These are phyloP conservation scores for Pavlovales sp. DNA, from an alignment of 208 protist genomes.

Conservation along the genomic window DNA sequence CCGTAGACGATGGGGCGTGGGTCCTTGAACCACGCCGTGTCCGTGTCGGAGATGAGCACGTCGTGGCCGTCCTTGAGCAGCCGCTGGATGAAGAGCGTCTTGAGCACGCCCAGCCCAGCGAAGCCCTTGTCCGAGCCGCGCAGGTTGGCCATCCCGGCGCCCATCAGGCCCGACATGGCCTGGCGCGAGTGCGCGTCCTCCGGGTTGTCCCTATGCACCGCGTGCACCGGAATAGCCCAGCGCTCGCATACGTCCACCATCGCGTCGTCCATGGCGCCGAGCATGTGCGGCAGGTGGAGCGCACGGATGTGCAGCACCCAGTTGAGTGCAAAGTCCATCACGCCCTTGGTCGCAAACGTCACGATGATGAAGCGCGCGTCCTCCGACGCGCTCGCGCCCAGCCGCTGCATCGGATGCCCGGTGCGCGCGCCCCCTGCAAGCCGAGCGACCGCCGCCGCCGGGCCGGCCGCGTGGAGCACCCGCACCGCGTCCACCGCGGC, in stretches of 20 bases:
- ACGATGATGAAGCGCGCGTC: neutral
- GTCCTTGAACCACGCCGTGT: slow-evolving; percentile 17
- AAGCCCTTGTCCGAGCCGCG: slow-evolving; percentile 25
- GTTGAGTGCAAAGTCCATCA: slow-evolving; percentile 22
- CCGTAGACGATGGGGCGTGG: neutral
- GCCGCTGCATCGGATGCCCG: neutral
- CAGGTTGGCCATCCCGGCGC: neutral
- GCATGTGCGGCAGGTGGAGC: neutral
- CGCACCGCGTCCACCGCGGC: neutral
- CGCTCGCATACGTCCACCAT: neutral
- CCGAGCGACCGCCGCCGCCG: too few species aligned
- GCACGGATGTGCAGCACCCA: slow-evolving; percentile 23
- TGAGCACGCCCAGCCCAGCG: neutral
- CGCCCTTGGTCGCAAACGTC: neutral
- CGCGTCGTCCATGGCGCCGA: neutral
- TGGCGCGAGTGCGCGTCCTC: neutral
- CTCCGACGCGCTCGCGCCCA: neutral
- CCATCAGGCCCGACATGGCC: neutral
- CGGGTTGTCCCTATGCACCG: neutral
- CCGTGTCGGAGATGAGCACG: slow-evolving; percentile 20
- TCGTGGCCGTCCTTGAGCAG: neutral
- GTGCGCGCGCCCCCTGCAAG: too few species aligned
- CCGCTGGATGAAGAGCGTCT: neutral
- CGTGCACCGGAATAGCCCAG: neutral
- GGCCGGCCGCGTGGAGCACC: too few species aligned